Percentiles rank a stretch among this genome's conserved stretches.
These are phyloP conservation scores for Pythium plurisporium DNA, from an alignment of 352 stramenopile species.

Conservation along the genomic window DNA sequence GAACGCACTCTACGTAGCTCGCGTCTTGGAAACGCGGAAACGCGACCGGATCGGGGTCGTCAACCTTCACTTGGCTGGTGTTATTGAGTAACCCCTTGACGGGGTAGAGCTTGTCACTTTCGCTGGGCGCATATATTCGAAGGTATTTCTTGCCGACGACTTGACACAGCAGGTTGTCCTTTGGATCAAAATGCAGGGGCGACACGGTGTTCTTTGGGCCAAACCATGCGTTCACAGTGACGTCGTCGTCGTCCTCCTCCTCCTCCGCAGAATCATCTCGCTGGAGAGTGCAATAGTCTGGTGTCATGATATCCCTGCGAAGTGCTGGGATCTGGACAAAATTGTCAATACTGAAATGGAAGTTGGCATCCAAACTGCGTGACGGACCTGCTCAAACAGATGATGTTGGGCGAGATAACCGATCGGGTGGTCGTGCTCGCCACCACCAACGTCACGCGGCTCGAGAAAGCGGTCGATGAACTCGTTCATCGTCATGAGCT, in stretches of 20 bases:
- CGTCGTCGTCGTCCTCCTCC: slow-evolving; percentile 52
- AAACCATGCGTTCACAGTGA: slow-evolving; percentile 87
- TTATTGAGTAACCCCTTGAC: slow-evolving; percentile 83
- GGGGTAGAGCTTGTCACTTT: slow-evolving; percentile 77
- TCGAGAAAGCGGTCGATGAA: slow-evolving; percentile 66
- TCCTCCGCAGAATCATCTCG: slow-evolving; percentile 32
- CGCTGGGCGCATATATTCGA: slow-evolving; percentile 60
- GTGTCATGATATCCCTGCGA: slow-evolving; percentile 73
- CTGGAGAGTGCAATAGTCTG: slow-evolving; percentile 85
- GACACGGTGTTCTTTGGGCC: slow-evolving; percentile 76
- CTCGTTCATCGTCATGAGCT: slow-evolving; percentile 77
- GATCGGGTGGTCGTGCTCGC: neutral
- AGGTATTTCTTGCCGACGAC: slow-evolving; percentile 84
- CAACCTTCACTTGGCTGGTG: slow-evolving; percentile 73
- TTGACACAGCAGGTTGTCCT: slow-evolving; percentile 89
- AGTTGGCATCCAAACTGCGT: neutral
- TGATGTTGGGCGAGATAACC: slow-evolving; percentile 88
- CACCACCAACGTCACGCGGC: neutral
- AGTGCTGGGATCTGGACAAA: slow-evolving; percentile 66
- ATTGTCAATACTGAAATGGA: neutral
- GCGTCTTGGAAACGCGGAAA: slow-evolving; percentile 55
- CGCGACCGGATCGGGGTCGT: slow-evolving; percentile 35
- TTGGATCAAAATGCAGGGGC: slow-evolving; percentile 85
- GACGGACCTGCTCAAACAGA: slow-evolving; percentile 84
- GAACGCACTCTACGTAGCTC: slow-evolving; percentile 64